Conservation (phyloP, 371 early-diverging fungal genomes). For the Lichtheimia hyalospora region DNA sequence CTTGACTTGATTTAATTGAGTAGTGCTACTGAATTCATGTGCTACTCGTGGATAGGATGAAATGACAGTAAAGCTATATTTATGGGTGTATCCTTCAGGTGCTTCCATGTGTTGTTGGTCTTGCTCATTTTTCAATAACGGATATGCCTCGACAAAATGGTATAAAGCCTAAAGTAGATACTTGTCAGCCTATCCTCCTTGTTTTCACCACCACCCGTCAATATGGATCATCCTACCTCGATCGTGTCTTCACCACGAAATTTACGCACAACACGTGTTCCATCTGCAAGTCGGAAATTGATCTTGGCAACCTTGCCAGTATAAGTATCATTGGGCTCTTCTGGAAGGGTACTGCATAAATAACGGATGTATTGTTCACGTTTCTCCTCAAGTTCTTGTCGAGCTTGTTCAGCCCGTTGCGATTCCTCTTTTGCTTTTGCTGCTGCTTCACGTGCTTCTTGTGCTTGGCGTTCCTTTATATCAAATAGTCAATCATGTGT, state of each 20-base stretch:
- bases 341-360: slow-evolving; percentile 45
- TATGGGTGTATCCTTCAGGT: slow-evolving; percentile 63
- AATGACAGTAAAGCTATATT: slow-evolving; percentile 66
- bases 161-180: slow-evolving; percentile 42
- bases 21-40: slow-evolving; percentile 35
- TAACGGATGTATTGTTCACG: slow-evolving; percentile 44
- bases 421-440: slow-evolving; percentile 48
- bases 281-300: slow-evolving; percentile 76
- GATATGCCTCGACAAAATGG: slow-evolving; percentile 75
- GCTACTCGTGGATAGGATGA: slow-evolving; percentile 74
- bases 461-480: slow-evolving; percentile 70
- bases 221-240: slow-evolving; percentile 39
- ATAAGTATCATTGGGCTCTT: slow-evolving; percentile 55
- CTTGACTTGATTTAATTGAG: slow-evolving; percentile 44
- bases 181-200: background rate
- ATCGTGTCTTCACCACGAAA: slow-evolving; percentile 70
- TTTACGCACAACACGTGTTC: slow-evolving; percentile 69
- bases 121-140: slow-evolving; percentile 62
- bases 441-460: slow-evolving; percentile 57
- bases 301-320: slow-evolving; percentile 53
- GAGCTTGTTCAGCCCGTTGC: slow-evolving; percentile 38
- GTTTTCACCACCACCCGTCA: no score
- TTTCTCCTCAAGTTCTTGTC: slow-evolving; percentile 41
- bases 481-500: background rate
- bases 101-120: slow-evolving; percentile 28